phyloP scores from a whole-genome alignment of 1,139 yeast genomes.

The Magnusiomyces ingens region DNA sequence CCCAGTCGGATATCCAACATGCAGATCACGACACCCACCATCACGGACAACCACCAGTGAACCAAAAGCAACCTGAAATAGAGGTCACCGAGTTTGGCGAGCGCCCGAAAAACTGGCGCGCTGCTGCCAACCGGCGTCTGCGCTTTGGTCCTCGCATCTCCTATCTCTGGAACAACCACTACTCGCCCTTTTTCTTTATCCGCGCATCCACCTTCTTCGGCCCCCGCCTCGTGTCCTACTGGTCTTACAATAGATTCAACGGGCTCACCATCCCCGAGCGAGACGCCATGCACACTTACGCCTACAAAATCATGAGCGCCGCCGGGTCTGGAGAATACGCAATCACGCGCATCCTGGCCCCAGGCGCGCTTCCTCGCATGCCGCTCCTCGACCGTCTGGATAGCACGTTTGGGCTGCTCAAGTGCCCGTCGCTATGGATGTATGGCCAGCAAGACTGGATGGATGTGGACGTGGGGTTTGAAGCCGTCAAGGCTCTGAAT shows the following conservation, averaged over 20 bases:
- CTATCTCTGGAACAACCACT: constrained; percentile 28
- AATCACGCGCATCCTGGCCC: constrained; percentile 56
- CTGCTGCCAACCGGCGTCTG: not conserved
- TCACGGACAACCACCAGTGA: no score
- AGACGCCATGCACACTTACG: constrained; percentile 43
- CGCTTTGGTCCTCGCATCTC: constrained; percentile 4
- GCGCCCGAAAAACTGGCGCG: not conserved
- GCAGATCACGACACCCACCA: no score
- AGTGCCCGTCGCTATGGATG: constrained; percentile 48
- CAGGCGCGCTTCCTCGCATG: constrained; percentile 68
- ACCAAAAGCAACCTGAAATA: no score
- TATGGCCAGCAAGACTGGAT: constrained; percentile 87
- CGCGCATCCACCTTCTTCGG: constrained; percentile 25
- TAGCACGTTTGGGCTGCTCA: constrained; percentile 23
- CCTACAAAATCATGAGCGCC: constrained; percentile 52
- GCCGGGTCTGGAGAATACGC: constrained; percentile 63
- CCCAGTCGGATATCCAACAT: not conserved
- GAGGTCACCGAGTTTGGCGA: not conserved
- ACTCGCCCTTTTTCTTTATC: constrained; percentile 25
- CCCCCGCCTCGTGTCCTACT: constrained; percentile 25
- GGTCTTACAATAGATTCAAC: constrained; percentile 27
- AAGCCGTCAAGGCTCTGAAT: constrained; percentile 40
- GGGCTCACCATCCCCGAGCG: constrained; percentile 20
- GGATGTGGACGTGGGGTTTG: constrained; percentile 67
- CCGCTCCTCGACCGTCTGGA: constrained; percentile 64